Base-by-base conservation (phyloP, 1,284 basidiomycete genomes). In the Heterobasidion parviporum region DNA sequence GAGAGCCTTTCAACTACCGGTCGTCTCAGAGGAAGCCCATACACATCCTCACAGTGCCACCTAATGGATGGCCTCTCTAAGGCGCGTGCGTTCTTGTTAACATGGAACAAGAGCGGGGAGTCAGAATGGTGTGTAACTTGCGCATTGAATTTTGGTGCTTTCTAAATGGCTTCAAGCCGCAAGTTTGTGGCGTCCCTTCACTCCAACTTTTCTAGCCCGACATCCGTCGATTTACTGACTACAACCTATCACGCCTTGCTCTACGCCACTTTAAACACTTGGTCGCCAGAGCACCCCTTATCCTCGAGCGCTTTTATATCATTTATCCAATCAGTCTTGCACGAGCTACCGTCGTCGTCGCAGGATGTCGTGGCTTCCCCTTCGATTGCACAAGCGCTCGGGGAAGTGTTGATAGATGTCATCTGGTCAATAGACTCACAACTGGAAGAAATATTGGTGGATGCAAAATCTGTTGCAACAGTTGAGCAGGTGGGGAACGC, bases 381-480 rank as follows among this genome's bases (percentile, higher is more conserved):
- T 9, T 67, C 74, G 2, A 72, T 75, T 59, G 69, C 69, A 12
- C 62, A 70, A 0, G 64, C 74, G 0, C 81, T 89, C 57, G 83
- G 83, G 15, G 88, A 91, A 61, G 65, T 82, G 47, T 70, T 92
- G 4, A 77, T 93, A 16, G 90, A 93, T 64, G 75, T 87, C 62
- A 72, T 91, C 46, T 93, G 90, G 90, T 77, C 87, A 26, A 67
- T 89, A 53, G 89, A 93, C 67, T 74, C 79, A 35, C 81, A 86
- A 60, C 68, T 92, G 57, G 89, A 92, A 57, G 89, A 92, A 62
- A 66, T 82, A 45, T 60, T 85, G 48, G 67, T 67, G 8, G 85
- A 89, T 61, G 76, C 77, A 45, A 86, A 80, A 65, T 62, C 63
- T 12, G 65, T 71, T 34, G 66, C 77, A 15, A 59, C 62, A 47